phyloP scores from a whole-genome alignment of 1,284 basidiomycete genomes.

The Quambalaria eucalypti region DNA sequence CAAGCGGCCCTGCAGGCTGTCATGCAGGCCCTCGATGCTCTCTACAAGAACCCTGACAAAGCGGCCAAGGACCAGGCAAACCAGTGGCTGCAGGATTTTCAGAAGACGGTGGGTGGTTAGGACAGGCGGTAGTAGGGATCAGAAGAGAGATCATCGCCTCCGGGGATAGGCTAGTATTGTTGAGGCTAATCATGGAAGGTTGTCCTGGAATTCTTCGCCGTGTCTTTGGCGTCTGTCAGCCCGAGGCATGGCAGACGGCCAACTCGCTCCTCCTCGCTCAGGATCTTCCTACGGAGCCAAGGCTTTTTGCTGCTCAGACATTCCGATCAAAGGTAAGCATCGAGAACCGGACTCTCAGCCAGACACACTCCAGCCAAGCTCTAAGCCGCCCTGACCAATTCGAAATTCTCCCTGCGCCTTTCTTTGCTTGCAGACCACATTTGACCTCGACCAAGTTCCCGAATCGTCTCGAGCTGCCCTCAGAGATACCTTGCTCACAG shows the following conservation, averaged over 20 bases:
- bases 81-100: slow-evolving; percentile 47
- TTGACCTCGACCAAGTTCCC: slow-evolving; percentile 85
- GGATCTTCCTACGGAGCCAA: slow-evolving; percentile 69
- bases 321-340: slow-evolving; percentile 90
- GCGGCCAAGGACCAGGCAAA: slow-evolving; percentile 61
- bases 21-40: slow-evolving; percentile 51
- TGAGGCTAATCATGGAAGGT: too few relatives aligned
- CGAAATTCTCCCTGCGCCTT: too few relatives aligned
- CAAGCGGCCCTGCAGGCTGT: slow-evolving; percentile 32
- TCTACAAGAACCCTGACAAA: slow-evolving; percentile 64
- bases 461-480: slow-evolving; percentile 63
- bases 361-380: too few relatives aligned
- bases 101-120: slow-evolving; percentile 44
- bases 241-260: slow-evolving; percentile 90
- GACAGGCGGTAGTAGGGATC: too few relatives aligned
- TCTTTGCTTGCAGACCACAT: slow-evolving; percentile 60
- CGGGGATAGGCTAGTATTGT: too few relatives aligned
- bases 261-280: slow-evolving; percentile 76
- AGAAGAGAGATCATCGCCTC: too few relatives aligned
- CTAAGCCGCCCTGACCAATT: too few relatives aligned
- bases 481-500: slow-evolving; percentile 74
- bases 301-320: slow-evolving; percentile 92
- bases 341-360: neutral
- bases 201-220: too few relatives aligned
- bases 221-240: too few relatives aligned